Percentiles rank a stretch among this genome's conserved stretches.
phyloP scores from a whole-genome alignment of 257 asterid species.

The Nicotiana obtusifolia region DNA sequence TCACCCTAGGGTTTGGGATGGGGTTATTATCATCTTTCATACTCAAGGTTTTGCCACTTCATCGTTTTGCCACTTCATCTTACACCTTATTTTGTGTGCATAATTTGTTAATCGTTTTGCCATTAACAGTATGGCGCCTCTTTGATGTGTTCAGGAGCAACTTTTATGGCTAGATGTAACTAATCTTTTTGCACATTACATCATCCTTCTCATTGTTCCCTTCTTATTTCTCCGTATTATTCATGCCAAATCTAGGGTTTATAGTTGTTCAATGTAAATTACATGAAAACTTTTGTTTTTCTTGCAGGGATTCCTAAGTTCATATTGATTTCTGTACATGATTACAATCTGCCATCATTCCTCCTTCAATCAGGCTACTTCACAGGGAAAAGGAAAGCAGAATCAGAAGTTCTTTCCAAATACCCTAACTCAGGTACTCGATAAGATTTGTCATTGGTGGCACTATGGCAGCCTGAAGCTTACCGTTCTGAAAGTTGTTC shows the following conservation, averaged over 20 bases:
- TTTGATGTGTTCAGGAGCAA: background rate
- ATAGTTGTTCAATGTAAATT: background rate
- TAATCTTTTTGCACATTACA: background rate
- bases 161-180: background rate
- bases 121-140: background rate
- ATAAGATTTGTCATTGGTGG: background rate
- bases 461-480: background rate
- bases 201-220: background rate
- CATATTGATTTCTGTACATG: constrained; percentile 93
- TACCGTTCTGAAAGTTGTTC: background rate
- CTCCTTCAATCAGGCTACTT: constrained; percentile 71
- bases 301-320: constrained; percentile 80
- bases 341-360: constrained; percentile 88
- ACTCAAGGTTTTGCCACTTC: background rate
- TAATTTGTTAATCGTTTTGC: background rate
- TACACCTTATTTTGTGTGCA: background rate
- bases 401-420: constrained; percentile 88
- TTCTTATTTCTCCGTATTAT: background rate
- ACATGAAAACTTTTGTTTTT: background rate
- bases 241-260: background rate
- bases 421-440: constrained; percentile 71
- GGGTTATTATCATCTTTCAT: background rate
- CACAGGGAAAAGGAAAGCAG: constrained; percentile 96
- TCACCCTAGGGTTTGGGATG: too few relatives aligned
- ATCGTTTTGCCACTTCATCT: background rate